phyloP scores from a whole-genome alignment of 441 rosid species.

The Gossypium aridum region DNA sequence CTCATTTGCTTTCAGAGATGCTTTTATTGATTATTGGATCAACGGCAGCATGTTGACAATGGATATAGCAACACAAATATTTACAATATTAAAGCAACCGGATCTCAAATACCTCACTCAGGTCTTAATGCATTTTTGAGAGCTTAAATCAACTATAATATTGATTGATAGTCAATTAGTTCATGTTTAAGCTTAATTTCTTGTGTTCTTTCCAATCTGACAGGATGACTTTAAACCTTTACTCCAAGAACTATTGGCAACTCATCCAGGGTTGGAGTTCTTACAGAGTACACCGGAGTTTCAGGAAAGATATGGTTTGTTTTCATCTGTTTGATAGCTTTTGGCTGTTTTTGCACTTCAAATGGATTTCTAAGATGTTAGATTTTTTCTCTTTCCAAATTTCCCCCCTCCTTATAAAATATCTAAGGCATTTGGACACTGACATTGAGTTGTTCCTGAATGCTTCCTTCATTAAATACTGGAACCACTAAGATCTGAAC shows the following conservation, averaged over 20 bases:
- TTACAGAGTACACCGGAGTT: slow-evolving; percentile 95
- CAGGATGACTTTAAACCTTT: slow-evolving; percentile 95
- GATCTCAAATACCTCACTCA: slow-evolving; percentile 65
- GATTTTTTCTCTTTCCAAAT: neutral
- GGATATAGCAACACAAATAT: slow-evolving; percentile 81
- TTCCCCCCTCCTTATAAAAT: neutral
- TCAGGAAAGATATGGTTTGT: slow-evolving; percentile 98
- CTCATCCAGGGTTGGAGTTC: slow-evolving; percentile 97
- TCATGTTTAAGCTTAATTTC: neutral
- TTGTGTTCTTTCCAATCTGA: slow-evolving; percentile 14
- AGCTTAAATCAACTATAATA: neutral
- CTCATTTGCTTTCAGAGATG: slow-evolving; percentile 48
- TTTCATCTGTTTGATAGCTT: slow-evolving; percentile 11
- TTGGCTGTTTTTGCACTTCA: neutral
- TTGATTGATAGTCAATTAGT: neutral
- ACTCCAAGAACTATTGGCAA: slow-evolving; percentile 80
- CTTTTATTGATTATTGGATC: slow-evolving; percentile 86
- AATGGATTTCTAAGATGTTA: neutral
- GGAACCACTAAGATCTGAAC: neutral
- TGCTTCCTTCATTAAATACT: neutral
- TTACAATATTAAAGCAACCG: slow-evolving; percentile 68
- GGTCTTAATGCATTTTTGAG: slow-evolving; percentile 33
- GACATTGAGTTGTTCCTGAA: neutral
- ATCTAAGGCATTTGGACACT: neutral
- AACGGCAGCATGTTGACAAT: slow-evolving; percentile 66